Evolutionary conservation across 192 early-diverging fungal genomes (phyloP), one percentile per base, ranked within the genome.

Genomic region (Coemansia javaensis): DNA sequence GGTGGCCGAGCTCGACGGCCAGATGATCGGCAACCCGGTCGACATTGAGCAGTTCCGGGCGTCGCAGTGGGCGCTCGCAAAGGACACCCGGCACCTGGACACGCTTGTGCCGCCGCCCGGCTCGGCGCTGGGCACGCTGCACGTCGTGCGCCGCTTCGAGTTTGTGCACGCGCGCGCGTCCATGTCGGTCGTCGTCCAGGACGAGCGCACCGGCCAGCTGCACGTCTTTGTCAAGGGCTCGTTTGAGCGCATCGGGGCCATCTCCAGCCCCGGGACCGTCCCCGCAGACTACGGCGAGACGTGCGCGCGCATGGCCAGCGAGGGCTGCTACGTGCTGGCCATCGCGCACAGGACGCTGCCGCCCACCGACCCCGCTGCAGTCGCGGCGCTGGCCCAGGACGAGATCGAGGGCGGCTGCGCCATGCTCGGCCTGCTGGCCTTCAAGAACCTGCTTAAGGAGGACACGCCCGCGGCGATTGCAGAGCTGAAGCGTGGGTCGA

Each of bases 301-400:
- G 17, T 68, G 86, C 1, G 67, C 75, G 12, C 38, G 63, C 24
- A 81, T 80, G 60, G 86, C 89, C 6, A 56, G 67, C 33, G 68
- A 85, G 42, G 89, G 89, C 12, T 86, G 84, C 49, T 91, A 91
- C 56, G 89, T 91, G n/a, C 60, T 91, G 15, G 86, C 84, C 0
- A 46, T 89, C 5, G 85, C 87, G 23, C 66, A 79, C 44, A 66
- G 73, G 35, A 71, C 85, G 39, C 52, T 91, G n/a, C 77, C 78
- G n/a, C 34, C 65, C 7, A 48, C 77, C 1, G 53, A 59, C 31
- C 59, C 79, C 15, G 47, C 45, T 12, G 47, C 50, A 7, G 49
- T 77, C 20, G 36, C 52, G 7, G 47, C 56, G 12, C 64, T 77
- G 48, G 41, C 66, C 9, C 81, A 87, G 27, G 79, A 80, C 14